These are phyloP conservation scores for Cladosporium oxysporum DNA, from an alignment of 2,329 filamentous ascomycete species.

Conservation along the genomic window DNA sequence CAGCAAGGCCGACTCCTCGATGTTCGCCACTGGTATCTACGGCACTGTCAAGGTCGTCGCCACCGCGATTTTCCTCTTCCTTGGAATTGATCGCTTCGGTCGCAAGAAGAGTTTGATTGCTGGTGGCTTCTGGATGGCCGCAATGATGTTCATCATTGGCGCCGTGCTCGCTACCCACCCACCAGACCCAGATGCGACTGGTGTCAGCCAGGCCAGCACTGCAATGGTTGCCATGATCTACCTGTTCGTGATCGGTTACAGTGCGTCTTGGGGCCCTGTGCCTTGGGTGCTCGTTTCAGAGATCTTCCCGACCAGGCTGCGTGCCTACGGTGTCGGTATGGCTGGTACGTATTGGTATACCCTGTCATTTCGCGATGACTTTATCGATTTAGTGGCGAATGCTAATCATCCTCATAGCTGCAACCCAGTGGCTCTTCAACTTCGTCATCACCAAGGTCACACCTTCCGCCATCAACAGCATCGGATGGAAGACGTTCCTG, in stretches of 20 bases:
- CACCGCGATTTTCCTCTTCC: constrained; percentile 12
- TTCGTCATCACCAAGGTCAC: constrained; percentile 41
- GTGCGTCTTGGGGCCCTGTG: constrained; percentile 43
- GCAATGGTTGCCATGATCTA: constrained; percentile 18
- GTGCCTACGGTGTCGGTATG: constrained; percentile 54
- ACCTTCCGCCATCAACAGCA: constrained; percentile 39
- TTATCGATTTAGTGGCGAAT: background rate
- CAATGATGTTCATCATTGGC: constrained; percentile 20
- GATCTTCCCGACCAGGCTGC: constrained; percentile 45
- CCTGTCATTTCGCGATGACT: background rate
- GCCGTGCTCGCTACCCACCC: constrained; percentile 46
- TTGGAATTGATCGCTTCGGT: constrained; percentile 19
- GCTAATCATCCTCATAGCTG: constrained; percentile 27
- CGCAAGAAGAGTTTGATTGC: constrained; percentile 16
- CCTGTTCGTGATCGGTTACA: constrained; percentile 44
- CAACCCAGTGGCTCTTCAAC: constrained; percentile 39
- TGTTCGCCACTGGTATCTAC: constrained; percentile 23
- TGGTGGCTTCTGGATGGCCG: constrained; percentile 17
- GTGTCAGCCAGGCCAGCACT: constrained; percentile 30
- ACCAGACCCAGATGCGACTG: constrained; percentile 58
- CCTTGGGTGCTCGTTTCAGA: constrained; percentile 50
- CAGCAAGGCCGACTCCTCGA: constrained; percentile 11
- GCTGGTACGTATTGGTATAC: constrained; percentile 34
- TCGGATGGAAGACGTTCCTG: constrained; percentile 50
- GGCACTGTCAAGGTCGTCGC: constrained; percentile 22